Conservation (phyloP, 2,329 filamentous ascomycete species). For the Knoxdaviesia capensis region DNA sequence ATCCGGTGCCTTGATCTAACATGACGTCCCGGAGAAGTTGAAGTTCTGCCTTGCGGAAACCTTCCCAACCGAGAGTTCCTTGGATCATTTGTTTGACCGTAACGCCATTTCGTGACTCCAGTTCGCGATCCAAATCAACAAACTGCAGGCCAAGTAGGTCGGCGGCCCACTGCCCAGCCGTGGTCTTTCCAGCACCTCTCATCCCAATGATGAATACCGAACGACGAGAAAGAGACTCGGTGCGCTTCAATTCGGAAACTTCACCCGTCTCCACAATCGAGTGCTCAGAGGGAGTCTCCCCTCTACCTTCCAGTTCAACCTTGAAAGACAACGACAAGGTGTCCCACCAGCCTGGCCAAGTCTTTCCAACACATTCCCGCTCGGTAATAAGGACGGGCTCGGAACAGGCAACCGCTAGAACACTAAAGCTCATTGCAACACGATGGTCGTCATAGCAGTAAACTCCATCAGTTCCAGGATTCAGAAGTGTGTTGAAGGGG, state of each 20-base stretch:
- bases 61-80: constrained; percentile 56
- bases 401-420: constrained; percentile 55
- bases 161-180: constrained; percentile 70
- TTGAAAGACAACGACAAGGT: constrained; percentile 60
- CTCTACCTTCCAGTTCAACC: constrained; percentile 28
- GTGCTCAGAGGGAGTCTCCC: no score
- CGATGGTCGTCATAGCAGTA: constrained; percentile 96
- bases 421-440: constrained; percentile 96
- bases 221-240: constrained; percentile 12
- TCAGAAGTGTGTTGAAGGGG: constrained; percentile 22
- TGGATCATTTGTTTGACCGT: constrained; percentile 76
- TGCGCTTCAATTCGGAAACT: no score
- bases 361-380: constrained; percentile 87
- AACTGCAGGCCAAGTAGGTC: constrained; percentile 56
- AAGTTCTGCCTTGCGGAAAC: constrained; percentile 65
- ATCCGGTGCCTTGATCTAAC: constrained; percentile 49
- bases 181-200: constrained; percentile 93
- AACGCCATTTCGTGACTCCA: constrained; percentile 54
- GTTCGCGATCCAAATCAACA: constrained; percentile 70
- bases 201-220: constrained; percentile 94
- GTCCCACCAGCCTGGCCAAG: constrained; percentile 99
- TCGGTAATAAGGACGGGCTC: constrained; percentile 61
- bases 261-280: no score
- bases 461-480: constrained; percentile 41
- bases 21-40: constrained; percentile 54